Evolutionary conservation across 441 rosid species (phyloP), one percentile per base, ranked within the genome.

Genomic region (Populus tomentosa): DNA sequence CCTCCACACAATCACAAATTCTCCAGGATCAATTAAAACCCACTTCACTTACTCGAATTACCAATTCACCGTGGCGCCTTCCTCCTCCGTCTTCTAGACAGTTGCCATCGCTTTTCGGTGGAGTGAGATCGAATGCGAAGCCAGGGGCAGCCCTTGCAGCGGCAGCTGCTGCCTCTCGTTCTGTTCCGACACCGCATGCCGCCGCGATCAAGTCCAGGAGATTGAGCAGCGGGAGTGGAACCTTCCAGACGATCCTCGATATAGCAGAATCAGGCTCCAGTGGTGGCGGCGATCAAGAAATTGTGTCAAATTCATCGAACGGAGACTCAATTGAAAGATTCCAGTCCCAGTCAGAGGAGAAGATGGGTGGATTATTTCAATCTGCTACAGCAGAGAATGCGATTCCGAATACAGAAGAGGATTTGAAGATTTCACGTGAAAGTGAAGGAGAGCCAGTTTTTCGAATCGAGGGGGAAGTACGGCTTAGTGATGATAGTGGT

Each of bases 141-240:
- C 99, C 98, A 0, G 99, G 99, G 8, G 99, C 96, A 65, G 98
- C 99, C 20, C 95, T 96, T 38, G 99, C 99, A 30, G 98, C 98
- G 7, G 99, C 97, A 0, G 91, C 89, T 0, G 97, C 97, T 3
- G 94, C 97, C n/a, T 92, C 94, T 33, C 86, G 94, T 74, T 79
- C 90, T 0, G 80, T 88, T 64, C 91, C 90, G 28, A 92, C 99
- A 4, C 98, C 98, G 2, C 96, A 96, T 80, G 99, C 99, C 18
- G 91, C 96, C 18, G 96, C 93, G 10, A 87, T 96, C 80, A 96
- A 96, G 94, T 92, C 98, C 42, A 84, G 95, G 83, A 90, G 98
- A 85, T 92, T 94, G 28, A 86, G 86, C 73, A 38, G 28, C 33
- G 14, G 61, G 26, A 85, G 85, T 42, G 84, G 79, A 46, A 72